Evolutionary conservation across 352 stramenopile genomes (phyloP), one percentile per base, ranked within the genome.

Genomic region (Globisporangium ultimum): DNA sequence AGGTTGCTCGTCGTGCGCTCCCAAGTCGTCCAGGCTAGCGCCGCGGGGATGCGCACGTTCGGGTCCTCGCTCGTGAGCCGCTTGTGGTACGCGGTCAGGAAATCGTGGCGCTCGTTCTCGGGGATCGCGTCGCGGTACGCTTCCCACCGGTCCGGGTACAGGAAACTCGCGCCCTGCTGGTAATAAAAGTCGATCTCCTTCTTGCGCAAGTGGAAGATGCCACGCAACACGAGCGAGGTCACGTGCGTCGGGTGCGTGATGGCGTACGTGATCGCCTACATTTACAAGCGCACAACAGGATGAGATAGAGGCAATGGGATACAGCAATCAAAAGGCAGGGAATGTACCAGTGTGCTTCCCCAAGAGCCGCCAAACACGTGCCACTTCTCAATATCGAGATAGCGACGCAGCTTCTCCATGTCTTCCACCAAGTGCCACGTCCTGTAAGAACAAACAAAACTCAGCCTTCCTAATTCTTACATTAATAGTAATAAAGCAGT

Each of bases 101-200:
- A 91, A 51, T 91, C 74, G 38, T 78, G 71, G 47, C 86, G 85
- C 59, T 98, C 91, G 36, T 84, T 76, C 45, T 88, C 76, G 0
- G 91, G 91, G 55, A 98, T 97, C 1, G 82, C 78, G 18, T 92
- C 77, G 32, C 85, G 84, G 61, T 96, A 97, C 3, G 75, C 80
- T 61, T 97, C 89, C 91, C 91, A 97, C 13, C 81, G 82, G 64
- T 97, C 88, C 2, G 91, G 91, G 63, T 95, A 97, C 47, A 97
- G 72, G 68, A 93, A 96, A 53, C 69, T 93, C n/a, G 88, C 83
- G 5, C 87, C 90, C 48, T 78, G 71, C 68, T 89, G 81, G 61
- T 98, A 98, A 63, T 98, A 88, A 71, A 97, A 98, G 66, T 97
- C 80, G 53, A 98, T 91, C 67, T 98, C 93, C 28, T 86, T 70